Evolutionary conservation across 495 filamentous ascomycete species (phyloP).

Genomic region (Emericellopsis terricola): DNA sequence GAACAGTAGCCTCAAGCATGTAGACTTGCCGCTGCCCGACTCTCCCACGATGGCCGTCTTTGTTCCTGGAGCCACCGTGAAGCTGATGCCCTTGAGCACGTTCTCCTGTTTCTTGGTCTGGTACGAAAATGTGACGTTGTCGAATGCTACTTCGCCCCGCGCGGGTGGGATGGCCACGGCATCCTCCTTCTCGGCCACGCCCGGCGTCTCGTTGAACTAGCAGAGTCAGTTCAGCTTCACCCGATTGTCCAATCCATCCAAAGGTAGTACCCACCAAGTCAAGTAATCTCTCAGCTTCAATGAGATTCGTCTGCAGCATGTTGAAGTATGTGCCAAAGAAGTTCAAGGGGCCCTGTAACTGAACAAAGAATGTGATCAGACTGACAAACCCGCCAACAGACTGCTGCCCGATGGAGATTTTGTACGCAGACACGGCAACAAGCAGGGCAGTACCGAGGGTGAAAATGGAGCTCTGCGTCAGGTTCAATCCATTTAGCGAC

Average conservation of each 20-base stretch:
- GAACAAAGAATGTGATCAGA: slow-evolving; percentile 76
- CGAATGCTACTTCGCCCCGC: slow-evolving; percentile 66
- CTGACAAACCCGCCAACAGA: slow-evolving; percentile 63
- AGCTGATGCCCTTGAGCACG: slow-evolving; percentile 65
- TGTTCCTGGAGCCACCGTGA: slow-evolving; percentile 69
- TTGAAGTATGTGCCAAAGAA: slow-evolving; percentile 98
- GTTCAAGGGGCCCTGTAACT: slow-evolving; percentile 83
- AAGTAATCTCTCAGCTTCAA: slow-evolving; percentile 85
- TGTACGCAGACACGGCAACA: slow-evolving; percentile 75
- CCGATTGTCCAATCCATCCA: no score
- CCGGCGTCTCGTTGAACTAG: slow-evolving; percentile 85
- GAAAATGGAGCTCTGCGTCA: slow-evolving; percentile 84
- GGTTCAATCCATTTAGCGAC: slow-evolving; percentile 84
- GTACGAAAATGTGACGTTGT: slow-evolving; percentile 80
- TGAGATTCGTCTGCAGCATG: slow-evolving; percentile 88
- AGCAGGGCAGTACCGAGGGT: slow-evolving; percentile 71
- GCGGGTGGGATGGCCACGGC: slow-evolving; percentile 37
- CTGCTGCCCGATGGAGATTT: slow-evolving; percentile 56
- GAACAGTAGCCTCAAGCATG: slow-evolving; percentile 84
- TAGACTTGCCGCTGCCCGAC: slow-evolving; percentile 91
- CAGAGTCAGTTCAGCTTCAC: no score
- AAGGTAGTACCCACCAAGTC: no score
- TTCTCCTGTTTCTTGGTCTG: slow-evolving; percentile 68
- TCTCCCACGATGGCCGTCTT: slow-evolving; percentile 92
- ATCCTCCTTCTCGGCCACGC: slow-evolving; percentile 50